Base-by-base conservation (phyloP, 805 yeast genomes). In the Yamadazyma takamatsuzukensis region DNA sequence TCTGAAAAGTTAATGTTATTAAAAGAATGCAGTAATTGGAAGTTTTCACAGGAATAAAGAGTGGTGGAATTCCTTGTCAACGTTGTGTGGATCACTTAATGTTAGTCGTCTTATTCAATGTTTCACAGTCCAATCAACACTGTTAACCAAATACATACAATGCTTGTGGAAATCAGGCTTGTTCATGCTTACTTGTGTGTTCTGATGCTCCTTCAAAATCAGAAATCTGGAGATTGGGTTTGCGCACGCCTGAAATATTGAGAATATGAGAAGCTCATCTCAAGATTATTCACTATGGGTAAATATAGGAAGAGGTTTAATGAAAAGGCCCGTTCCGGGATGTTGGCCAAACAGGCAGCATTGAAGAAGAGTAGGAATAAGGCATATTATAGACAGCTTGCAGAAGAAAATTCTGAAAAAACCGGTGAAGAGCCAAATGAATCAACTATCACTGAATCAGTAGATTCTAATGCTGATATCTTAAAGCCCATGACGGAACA, bases 281-380 rank as follows among this genome's bases (percentile, higher is more conserved):
- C 21, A 17, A 18, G 5, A 9, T 25, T 25, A 18, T 19, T 10
- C 15, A 32, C 8, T 19, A 86, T 86, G 95, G 95, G 90, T 37
- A 83, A 82, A 40, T 85, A 84, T 54, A 72, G 93, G 45, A 74
- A 76, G 56, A 59, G 95, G 40, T 83, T 80, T 64, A 86, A 86
- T 53, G 95, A 82, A 54, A 83, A 83, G 62, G 95, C 93, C 35
- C 77, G 95, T 21, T 53, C 86, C 2, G 95, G 95, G 13, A 82
- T 83, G 72, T 79, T 86, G 48, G 79, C 87, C 18, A 85, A 81
- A 66, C 84, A 81, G 54, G 77, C 80, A 18, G 79, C 79, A 30
- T 63, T 86, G 47, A 80, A 77, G 43, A 59, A 61, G 31, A 83
- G 76, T 15, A 66, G 94, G 33, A 83, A 83, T 47, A 82, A 81